phyloP scores from a whole-genome alignment of 345 rosid genomes.

The Acer campestre region DNA sequence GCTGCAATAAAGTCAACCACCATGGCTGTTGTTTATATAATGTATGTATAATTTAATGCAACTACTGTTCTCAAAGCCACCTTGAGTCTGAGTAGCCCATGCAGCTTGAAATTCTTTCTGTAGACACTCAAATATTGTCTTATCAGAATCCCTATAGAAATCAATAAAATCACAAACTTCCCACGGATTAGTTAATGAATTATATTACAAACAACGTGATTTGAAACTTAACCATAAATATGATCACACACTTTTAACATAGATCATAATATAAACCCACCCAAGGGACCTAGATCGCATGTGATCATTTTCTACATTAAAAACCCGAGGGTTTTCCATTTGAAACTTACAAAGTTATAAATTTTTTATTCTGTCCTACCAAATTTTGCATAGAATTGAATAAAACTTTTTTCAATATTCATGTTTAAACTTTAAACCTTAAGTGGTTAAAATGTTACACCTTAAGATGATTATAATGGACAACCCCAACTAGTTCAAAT shows the following conservation, averaged over 20 bases:
- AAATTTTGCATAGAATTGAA: not conserved
- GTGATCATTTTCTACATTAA: not conserved
- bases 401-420: not conserved
- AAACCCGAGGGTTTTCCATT: not conserved
- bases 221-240: not conserved
- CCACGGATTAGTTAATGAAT: conserved; percentile 1
- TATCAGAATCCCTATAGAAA: conserved; percentile 86
- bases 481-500: not conserved
- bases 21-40: not conserved
- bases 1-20: not conserved
- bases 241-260: not conserved
- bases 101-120: conserved; percentile 90
- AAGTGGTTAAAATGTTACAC: not conserved
- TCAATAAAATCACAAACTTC: conserved; percentile 18
- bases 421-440: not conserved
- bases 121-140: conserved; percentile 77
- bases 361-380: not conserved
- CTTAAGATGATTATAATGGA: not conserved
- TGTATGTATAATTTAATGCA: not conserved
- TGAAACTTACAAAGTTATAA: not conserved
- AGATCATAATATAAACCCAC: not conserved
- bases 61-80: conserved; percentile 32
- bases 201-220: not conserved
- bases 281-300: not conserved
- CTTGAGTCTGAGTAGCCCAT: conserved; percentile 76